Percentiles rank a stretch among this genome's conserved stretches.
Conservation (phyloP, 306 rosid genomes). For the peach (Prunus persica) region DNA sequence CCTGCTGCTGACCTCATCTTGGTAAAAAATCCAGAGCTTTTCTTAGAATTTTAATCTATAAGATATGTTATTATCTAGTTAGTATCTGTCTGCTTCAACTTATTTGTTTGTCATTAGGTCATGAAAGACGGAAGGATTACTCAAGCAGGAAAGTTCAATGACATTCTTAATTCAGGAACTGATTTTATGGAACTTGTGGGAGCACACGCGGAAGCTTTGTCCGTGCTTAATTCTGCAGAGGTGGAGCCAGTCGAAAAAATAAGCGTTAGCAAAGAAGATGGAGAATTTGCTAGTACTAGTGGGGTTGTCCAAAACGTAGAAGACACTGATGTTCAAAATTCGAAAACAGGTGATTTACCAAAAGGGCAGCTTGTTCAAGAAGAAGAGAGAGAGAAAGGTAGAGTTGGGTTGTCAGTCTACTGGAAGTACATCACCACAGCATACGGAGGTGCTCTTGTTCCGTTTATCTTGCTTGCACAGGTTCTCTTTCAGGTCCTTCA, state of each 20-base stretch:
- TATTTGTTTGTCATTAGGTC: slow-evolving; percentile 42
- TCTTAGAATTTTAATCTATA: background rate
- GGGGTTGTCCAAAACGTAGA: too few relatives aligned
- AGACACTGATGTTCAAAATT: too few relatives aligned
- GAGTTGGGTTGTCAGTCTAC: too few relatives aligned
- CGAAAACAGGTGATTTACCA: too few relatives aligned
- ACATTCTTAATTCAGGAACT: slow-evolving; percentile 57
- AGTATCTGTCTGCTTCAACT: background rate
- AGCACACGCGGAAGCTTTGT: slow-evolving; percentile 34
- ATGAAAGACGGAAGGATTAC: slow-evolving; percentile 78
- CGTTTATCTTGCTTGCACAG: too few relatives aligned
- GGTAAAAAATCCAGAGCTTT: slow-evolving; percentile 38
- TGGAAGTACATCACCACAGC: too few relatives aligned
- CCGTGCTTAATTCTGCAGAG: too few relatives aligned
- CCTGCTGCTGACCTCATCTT: slow-evolving; percentile 79
- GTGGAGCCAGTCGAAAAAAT: background rate
- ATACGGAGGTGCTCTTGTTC: too few relatives aligned
- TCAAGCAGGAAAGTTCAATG: slow-evolving; percentile 71
- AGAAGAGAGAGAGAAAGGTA: too few relatives aligned
- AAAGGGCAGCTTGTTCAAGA: too few relatives aligned
- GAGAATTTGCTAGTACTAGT: too few relatives aligned
- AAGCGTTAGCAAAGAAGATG: too few relatives aligned
- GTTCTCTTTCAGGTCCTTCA: slow-evolving; percentile 21
- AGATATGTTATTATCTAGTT: background rate
- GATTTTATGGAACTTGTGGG: slow-evolving; percentile 86